These are phyloP conservation scores for Asterionellopsis glacialis DNA, from an alignment of 108 stramenopile genomes.

Conservation along the genomic window DNA sequence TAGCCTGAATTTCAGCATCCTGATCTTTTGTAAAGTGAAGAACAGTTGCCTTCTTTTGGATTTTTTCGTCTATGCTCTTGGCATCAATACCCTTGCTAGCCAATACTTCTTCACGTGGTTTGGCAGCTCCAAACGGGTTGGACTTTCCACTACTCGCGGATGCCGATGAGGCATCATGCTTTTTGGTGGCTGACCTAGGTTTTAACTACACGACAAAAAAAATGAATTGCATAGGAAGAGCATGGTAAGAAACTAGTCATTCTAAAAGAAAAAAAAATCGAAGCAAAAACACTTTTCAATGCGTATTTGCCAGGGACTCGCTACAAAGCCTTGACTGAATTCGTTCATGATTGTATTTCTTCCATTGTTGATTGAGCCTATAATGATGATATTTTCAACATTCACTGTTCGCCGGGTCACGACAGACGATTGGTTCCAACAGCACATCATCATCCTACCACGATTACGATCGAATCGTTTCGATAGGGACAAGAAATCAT, in stretches of 20 bases:
- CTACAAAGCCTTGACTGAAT: no score
- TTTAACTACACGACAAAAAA: conserved; percentile 23
- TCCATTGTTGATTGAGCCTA: background rate
- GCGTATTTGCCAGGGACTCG: no score
- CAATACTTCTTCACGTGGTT: conserved; percentile 43
- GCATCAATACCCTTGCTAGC: conserved; percentile 49
- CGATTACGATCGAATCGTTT: no score
- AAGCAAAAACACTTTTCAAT: no score
- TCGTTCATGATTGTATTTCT: background rate
- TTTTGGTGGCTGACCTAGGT: conserved; percentile 18
- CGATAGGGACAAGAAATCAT: no score
- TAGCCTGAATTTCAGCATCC: conserved; percentile 37
- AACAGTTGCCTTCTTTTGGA: conserved; percentile 40
- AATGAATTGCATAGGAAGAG: background rate
- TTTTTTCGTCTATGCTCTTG: conserved; percentile 27
- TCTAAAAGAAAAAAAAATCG: no score
- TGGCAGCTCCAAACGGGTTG: conserved; percentile 42
- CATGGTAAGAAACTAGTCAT: no score
- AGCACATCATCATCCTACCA: no score
- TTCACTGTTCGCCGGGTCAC: background rate
- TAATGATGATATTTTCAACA: background rate
- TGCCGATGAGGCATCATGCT: background rate
- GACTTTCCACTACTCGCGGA: conserved; percentile 13
- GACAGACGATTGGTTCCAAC: no score
- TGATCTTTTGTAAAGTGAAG: conserved; percentile 26